Base-by-base conservation (phyloP, 805 yeast species). In the Cyberlindnera mycetangii region DNA sequence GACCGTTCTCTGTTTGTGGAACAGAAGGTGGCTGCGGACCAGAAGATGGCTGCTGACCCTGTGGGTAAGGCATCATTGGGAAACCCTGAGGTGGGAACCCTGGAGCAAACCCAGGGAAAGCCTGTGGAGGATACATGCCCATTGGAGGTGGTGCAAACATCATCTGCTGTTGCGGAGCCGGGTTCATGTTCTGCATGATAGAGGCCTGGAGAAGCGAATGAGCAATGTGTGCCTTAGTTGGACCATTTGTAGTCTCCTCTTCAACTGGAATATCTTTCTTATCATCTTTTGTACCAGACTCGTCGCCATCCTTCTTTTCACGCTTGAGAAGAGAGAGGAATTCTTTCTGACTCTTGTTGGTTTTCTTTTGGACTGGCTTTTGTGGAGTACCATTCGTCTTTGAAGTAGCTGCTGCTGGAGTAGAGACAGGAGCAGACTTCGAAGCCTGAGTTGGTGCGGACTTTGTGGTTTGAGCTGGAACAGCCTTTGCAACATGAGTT, bases 241-340 rank as follows among this genome's bases (percentile, higher is more conserved):
- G 39, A 22, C 54, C 59, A 18, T 27, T 15, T n/a, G 17, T 19
- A 21, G 25, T 25, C 32, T 18, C 32, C 14, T 37, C 39, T 15
- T 14, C 21, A 21, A 11, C 30, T 5, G 11, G 5, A 5, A 6
- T 48, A 20, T 21, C 14, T 16, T 36, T 38, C 11, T 25, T 15
- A 17, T 52, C 45, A 21, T 65, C 64, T 2, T 62, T 61, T 51
- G 74, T 70, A n/a, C n/a, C n/a, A n/a, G n/a, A n/a, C 48, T 39
- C n/a, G 17, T 34, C 22, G 11, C 11, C 19, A 7, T 22, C 43
- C 6, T 34, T 33, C 34, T 46, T 49, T n/a, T 49, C 48, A 21
- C 66, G 66, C 52, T 75, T 74, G 48, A 78, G 67, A 43, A 72
- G 58, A 8, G 69, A 64, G 45, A 77, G 59, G 21, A 78, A 60